These are phyloP conservation scores for Plasmodium gonderi DNA, from an alignment of 169 alveolate genomes.

Conservation along the genomic window DNA sequence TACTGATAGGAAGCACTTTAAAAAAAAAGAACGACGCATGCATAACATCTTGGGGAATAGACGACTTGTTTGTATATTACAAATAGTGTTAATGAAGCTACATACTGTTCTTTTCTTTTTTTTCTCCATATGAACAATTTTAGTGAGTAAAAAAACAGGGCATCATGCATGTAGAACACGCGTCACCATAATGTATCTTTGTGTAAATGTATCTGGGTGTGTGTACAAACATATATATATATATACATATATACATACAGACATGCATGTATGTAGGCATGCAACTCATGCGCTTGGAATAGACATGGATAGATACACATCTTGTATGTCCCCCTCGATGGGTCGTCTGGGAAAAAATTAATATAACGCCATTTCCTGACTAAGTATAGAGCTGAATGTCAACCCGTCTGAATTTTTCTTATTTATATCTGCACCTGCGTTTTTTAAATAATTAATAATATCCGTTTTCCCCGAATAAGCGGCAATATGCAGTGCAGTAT, in stretches of 20 bases:
- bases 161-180: too few relatives aligned
- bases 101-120: not conserved
- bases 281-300: too few relatives aligned
- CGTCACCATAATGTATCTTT: not conserved
- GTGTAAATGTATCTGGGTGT: not conserved
- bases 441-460: slow-evolving; percentile 12
- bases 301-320: too few relatives aligned
- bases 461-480: slow-evolving; percentile 40
- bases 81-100: not conserved
- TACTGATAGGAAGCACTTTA: slow-evolving; percentile 77
- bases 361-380: not conserved
- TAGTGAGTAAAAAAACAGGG: too few relatives aligned
- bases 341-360: not conserved
- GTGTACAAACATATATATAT: not conserved
- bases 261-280: not conserved
- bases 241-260: not conserved
- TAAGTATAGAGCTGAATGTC: slow-evolving; percentile 3
- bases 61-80: slow-evolving; percentile 81
- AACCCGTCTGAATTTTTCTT: slow-evolving; percentile 40
- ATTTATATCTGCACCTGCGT: slow-evolving; percentile 42
- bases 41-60: slow-evolving; percentile 89
- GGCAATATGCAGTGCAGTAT: slow-evolving; percentile 39
- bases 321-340: not conserved
- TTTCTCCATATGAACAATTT: too few relatives aligned
- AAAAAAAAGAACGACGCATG: slow-evolving; percentile 80